Evolutionary conservation across 371 early-diverging fungal species (phyloP).

Genomic region (Actinomucor elegans): DNA sequence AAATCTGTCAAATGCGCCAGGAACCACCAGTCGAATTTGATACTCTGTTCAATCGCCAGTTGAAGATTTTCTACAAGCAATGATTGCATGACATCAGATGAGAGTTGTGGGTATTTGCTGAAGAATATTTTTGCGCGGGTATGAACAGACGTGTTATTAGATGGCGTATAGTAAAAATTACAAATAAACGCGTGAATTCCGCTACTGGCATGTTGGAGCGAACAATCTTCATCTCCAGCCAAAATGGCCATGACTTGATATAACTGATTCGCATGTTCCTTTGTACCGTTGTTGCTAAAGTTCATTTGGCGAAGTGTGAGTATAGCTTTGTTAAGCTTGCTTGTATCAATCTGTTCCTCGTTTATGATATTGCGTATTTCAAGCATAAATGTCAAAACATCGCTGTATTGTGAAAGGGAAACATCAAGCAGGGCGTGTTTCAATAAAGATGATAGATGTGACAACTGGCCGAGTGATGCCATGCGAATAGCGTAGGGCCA

Average conservation of each 20-base stretch:
- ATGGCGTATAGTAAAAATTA: background rate
- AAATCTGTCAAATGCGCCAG: conserved; percentile 13
- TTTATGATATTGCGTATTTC: background rate
- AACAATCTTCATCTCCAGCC: background rate
- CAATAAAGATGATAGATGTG: background rate
- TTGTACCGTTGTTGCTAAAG: background rate
- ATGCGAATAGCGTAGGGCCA: conserved; percentile 14
- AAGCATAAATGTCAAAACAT: background rate
- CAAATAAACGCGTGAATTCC: conserved; percentile 9
- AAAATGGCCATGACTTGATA: background rate
- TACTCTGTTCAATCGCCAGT: conserved; percentile 1
- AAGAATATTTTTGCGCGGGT: background rate
- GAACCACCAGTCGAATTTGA: conserved; percentile 16
- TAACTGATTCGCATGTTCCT: background rate
- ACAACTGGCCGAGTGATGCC: conserved; percentile 3
- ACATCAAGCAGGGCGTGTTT: background rate
- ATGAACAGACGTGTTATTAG: too few species aligned
- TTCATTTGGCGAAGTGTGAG: background rate
- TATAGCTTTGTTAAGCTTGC: background rate
- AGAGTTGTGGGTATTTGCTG: background rate
- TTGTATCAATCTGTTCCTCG: background rate
- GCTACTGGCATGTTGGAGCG: background rate
- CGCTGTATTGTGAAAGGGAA: background rate
- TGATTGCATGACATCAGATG: background rate
- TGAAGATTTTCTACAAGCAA: conserved; percentile 2